Evolutionary conservation across 2,329 filamentous ascomycete genomes (phyloP).

Genomic region (Colletotrichum sidae): DNA sequence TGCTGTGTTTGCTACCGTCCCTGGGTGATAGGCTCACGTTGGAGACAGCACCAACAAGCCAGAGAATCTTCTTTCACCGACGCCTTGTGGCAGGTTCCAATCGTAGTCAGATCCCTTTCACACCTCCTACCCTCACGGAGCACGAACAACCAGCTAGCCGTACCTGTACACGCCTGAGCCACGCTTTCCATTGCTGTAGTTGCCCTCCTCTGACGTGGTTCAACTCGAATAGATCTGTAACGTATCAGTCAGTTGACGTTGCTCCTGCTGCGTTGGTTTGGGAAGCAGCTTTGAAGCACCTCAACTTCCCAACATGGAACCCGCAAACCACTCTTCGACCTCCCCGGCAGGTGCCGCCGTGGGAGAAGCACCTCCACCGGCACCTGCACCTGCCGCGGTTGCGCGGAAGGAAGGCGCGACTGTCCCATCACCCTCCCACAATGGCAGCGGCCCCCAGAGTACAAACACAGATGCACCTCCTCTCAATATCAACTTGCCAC

Average conservation of each 20-base stretch:
- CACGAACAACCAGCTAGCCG: no score
- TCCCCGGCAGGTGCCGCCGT: slow-evolving; percentile 32
- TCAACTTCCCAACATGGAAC: slow-evolving; percentile 30
- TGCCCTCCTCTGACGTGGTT: not conserved
- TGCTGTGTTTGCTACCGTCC: slow-evolving; percentile 20
- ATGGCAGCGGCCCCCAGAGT: slow-evolving; percentile 12
- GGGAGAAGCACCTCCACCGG: slow-evolving; percentile 10
- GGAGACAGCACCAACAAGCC: not conserved
- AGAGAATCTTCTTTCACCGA: slow-evolving; percentile 17
- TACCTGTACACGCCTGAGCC: no score
- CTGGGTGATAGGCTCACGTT: slow-evolving; percentile 11
- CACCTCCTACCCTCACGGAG: no score
- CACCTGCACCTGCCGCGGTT: not conserved
- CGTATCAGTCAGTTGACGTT: not conserved
- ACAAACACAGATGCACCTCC: slow-evolving; percentile 32
- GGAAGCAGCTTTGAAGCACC: not conserved
- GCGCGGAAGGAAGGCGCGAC: slow-evolving; percentile 22
- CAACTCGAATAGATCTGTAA: no score
- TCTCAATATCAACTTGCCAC: slow-evolving; percentile 11
- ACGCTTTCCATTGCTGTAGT: not conserved
- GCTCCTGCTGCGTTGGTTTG: slow-evolving; percentile 2
- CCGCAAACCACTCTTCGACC: slow-evolving; percentile 15
- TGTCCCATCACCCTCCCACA: slow-evolving; percentile 18
- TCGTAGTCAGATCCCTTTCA: not conserved
- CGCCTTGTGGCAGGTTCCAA: slow-evolving; percentile 14